A percentile compares a stretch with the other conserved stretches of the same genome.
Evolutionary conservation across 345 rosid species (phyloP).

Genomic region (Arabidopsis arenosa): DNA sequence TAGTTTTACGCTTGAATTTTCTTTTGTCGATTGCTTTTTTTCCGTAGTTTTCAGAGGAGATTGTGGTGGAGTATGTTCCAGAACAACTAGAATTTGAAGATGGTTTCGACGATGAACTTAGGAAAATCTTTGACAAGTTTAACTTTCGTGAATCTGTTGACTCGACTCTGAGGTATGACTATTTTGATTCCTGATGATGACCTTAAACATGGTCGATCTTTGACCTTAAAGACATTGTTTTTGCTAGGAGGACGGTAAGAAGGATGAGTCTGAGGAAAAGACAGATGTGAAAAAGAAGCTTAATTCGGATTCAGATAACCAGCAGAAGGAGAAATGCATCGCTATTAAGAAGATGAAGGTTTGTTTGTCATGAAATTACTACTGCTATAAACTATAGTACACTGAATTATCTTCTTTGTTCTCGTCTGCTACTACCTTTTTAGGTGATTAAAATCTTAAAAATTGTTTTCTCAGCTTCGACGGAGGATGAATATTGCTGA

Average conservation of each 20-base stretch:
- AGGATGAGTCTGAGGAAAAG: conserved; percentile 64
- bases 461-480: neutral
- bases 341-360: conserved; percentile 81
- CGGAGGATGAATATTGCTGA: neutral
- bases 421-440: too few relatives aligned
- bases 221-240: neutral
- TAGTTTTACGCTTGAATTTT: neutral
- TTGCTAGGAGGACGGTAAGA: conserved; percentile 61
- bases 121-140: conserved; percentile 73
- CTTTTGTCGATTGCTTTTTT: too few relatives aligned
- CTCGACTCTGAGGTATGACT: conserved; percentile 58
- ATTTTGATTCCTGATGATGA: neutral
- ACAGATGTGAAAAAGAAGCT: conserved; percentile 61
- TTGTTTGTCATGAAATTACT: neutral
- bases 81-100: conserved; percentile 78
- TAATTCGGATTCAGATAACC: conserved; percentile 74
- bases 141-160: conserved; percentile 52
- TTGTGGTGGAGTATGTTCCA: conserved; percentile 72
- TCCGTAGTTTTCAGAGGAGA: conserved; percentile 52
- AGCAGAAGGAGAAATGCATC: conserved; percentile 73
- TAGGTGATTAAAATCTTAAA: neutral
- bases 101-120: conserved; percentile 70
- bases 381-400: too few relatives aligned
- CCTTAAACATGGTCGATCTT: neutral
- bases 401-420: too few relatives aligned